Evolutionary conservation across 768 basidiomycete species (phyloP).

Genomic region (Amanita brunnescens): DNA sequence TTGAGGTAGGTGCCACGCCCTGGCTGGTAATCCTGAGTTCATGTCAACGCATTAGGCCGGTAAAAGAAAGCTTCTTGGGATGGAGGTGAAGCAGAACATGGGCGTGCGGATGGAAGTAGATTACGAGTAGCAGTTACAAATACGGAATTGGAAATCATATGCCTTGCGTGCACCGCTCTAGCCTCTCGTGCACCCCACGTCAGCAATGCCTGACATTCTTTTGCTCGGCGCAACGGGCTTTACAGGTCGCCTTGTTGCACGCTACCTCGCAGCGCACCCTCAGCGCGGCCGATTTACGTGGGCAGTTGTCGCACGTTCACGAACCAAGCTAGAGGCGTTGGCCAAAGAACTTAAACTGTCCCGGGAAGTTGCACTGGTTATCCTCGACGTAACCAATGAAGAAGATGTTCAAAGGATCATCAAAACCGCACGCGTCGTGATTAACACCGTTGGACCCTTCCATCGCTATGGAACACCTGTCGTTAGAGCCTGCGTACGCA

Average conservation of each 20-base stretch:
- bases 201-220: conserved; percentile 40
- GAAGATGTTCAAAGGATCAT: conserved; percentile 51
- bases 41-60: conserved; percentile 39
- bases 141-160: too few species aligned
- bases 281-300: conserved; percentile 54
- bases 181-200: neutral
- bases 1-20: conserved; percentile 44
- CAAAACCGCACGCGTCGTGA: conserved; percentile 52
- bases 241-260: conserved; percentile 59
- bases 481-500: conserved; percentile 62
- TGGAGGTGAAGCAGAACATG: conserved; percentile 79
- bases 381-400: conserved; percentile 51
- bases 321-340: conserved; percentile 47
- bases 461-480: conserved; percentile 66
- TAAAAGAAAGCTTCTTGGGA: conserved; percentile 80
- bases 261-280: conserved; percentile 60
- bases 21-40: neutral
- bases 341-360: conserved; percentile 37
- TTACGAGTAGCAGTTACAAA: conserved; percentile 12
- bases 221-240: conserved; percentile 73
- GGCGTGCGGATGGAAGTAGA: conserved; percentile 74
- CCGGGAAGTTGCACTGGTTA: conserved; percentile 33
- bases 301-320: conserved; percentile 62
- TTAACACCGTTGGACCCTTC: conserved; percentile 74
- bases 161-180: too few species aligned